These are phyloP conservation scores for Clathrospora elynae DNA, from an alignment of 2,329 filamentous ascomycete genomes.

Conservation along the genomic window DNA sequence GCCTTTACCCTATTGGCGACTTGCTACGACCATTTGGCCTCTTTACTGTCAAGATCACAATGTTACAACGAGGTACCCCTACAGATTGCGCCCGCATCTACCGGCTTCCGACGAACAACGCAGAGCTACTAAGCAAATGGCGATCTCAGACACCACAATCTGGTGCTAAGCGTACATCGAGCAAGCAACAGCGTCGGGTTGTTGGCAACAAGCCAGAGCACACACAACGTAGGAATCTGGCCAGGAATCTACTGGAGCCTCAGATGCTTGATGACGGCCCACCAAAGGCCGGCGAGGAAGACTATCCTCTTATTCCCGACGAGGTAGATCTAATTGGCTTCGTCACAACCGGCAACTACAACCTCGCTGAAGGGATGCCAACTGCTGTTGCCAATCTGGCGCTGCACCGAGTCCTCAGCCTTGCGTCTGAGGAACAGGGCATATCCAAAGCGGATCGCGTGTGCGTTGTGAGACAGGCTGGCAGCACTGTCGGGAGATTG, in stretches of 20 bases:
- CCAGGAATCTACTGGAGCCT: conserved; percentile 33
- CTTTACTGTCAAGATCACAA: conserved; percentile 68
- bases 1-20: neutral
- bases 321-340: conserved; percentile 84
- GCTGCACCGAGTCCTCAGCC: conserved; percentile 61
- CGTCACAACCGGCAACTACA: conserved; percentile 84
- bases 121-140: conserved; percentile 71
- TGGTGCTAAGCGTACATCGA: conserved; percentile 11
- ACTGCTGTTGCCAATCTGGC: conserved; percentile 75
- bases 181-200: conserved; percentile 16
- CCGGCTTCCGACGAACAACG: conserved; percentile 67
- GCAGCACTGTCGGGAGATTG: conserved; percentile 77
- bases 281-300: conserved; percentile 38
- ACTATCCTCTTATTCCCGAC: conserved; percentile 71
- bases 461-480: conserved; percentile 82
- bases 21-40: conserved; percentile 37
- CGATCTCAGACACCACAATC: conserved; percentile 61
- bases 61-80: conserved; percentile 73
- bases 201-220: conserved; percentile 27
- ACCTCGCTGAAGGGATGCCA: conserved; percentile 74
- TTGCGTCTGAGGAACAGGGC: conserved; percentile 35
- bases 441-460: conserved; percentile 51
- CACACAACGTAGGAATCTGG: conserved; percentile 29
- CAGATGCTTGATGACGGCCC: conserved; percentile 3
- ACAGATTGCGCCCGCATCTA: conserved; percentile 80